Conservation (phyloP, 2,329 filamentous ascomycete species). For the Huntiella moniliformis region DNA sequence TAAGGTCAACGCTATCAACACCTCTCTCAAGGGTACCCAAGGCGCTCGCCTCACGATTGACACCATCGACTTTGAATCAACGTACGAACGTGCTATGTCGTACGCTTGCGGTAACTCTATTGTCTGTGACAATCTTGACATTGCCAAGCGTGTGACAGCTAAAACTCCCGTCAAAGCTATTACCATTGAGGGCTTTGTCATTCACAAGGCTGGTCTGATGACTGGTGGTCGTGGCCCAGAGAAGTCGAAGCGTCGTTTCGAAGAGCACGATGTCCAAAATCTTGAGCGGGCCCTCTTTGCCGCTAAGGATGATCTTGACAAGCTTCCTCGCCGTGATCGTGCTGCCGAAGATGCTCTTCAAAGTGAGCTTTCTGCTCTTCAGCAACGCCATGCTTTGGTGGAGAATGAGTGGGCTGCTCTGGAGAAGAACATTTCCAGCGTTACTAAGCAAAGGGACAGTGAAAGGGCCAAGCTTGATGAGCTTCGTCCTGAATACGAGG, state of each 20-base stretch:
- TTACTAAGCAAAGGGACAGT: slow-evolving; percentile 62
- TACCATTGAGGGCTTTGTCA: slow-evolving; percentile 84
- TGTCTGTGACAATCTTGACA: slow-evolving; percentile 71
- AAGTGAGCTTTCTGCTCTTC: slow-evolving; percentile 59
- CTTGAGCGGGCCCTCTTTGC: slow-evolving; percentile 60
- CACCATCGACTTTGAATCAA: slow-evolving; percentile 81
- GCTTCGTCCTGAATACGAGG: slow-evolving; percentile 56
- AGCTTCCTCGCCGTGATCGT: slow-evolving; percentile 61
- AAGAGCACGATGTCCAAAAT: slow-evolving; percentile 75
- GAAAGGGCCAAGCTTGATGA: slow-evolving; percentile 56
- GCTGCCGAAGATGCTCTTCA: slow-evolving; percentile 65
- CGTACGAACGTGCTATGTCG: slow-evolving; percentile 77
- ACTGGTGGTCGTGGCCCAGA: slow-evolving; percentile 76
- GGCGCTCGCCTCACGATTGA: slow-evolving; percentile 83
- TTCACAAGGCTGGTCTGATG: slow-evolving; percentile 92
- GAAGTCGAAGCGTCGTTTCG: slow-evolving; percentile 66
- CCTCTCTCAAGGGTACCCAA: slow-evolving; percentile 73
- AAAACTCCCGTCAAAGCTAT: slow-evolving; percentile 84
- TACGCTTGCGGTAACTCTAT: slow-evolving; percentile 92
- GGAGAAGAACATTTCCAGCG: slow-evolving; percentile 67
- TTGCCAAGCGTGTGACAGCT: slow-evolving; percentile 73
- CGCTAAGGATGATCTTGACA: slow-evolving; percentile 57
- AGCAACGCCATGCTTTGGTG: slow-evolving; percentile 52
- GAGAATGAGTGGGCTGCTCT: slow-evolving; percentile 62
- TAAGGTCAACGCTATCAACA: slow-evolving; percentile 79